Base-by-base conservation (phyloP, 2,329 filamentous ascomycete species). In the Colletotrichum sp. region DNA sequence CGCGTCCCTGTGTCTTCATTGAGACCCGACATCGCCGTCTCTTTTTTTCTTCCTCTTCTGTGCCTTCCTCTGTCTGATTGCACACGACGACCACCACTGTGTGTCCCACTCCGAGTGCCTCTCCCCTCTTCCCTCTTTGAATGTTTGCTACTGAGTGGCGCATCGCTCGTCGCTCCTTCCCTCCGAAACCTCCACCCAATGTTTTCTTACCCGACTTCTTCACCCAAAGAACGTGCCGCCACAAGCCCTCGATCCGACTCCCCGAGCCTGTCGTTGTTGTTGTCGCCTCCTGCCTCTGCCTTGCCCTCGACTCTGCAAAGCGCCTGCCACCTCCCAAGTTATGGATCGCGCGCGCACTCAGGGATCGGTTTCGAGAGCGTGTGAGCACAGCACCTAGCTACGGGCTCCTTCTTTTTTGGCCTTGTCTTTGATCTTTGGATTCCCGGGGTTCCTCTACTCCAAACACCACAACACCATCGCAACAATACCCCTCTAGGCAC, bases 341-440 rank as follows among this genome's bases (percentile, higher is more conserved):
- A 83, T 84, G 82, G 82, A 84, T 80, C 79, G 78, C 73, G 78
- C 76, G 80, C 81, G 78, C 74, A 77, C 75, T 72, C 72, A 65
- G 78, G 75, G 72, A 72, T 78, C 73, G 75, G 73, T 76, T 71
- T 78, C 72, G 78, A 79, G 75, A 80, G 79, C 76, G 79, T 80
- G 79, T 83, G 82, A 83, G 79, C 79, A 74, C 73, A 78, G 77
- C 73, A 78, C 77, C 61, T 82, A 80, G 82, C 79, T 78, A 73
- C 74, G 74, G 77, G 76, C 78, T 77, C 25, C 67, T 74, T 72
- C 48, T 39, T 61, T 72, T 71, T 74, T 69, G 39, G 63, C 44
- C 39, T 28, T 52, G 27, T 22, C 63, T 59, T 36, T 39, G 57
- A 63, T 68, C 71, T 76, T 64, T 75, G 74, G 71, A 75, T 52